A percentile compares a stretch with the other conserved stretches of the same genome.
Evolutionary conservation across 1,284 basidiomycete genomes (phyloP).

Genomic region (Apiotrichum mycotoxinovorans): DNA sequence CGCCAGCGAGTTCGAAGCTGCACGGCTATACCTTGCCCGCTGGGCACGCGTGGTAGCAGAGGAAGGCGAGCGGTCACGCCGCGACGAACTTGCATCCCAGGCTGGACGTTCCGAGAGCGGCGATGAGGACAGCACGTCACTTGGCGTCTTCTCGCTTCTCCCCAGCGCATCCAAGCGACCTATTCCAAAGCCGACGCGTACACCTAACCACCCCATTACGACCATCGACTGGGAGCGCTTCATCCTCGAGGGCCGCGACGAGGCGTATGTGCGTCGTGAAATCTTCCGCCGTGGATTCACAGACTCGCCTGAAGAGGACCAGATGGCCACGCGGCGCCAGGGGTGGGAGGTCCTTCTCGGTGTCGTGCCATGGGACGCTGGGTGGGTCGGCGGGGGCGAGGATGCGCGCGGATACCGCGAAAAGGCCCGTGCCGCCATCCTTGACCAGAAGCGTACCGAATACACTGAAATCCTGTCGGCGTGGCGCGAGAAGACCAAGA

Average conservation of each 20-base stretch:
- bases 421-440: slow-evolving; percentile 52
- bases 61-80: slow-evolving; percentile 81
- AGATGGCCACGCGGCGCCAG: slow-evolving; percentile 64
- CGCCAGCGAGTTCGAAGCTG: slow-evolving; percentile 80
- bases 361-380: slow-evolving; percentile 73
- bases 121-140: slow-evolving; percentile 61
- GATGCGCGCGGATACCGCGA: slow-evolving; percentile 30
- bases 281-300: slow-evolving; percentile 59
- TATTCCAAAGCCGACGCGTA: slow-evolving; percentile 42
- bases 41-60: slow-evolving; percentile 94
- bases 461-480: slow-evolving; percentile 68
- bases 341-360: slow-evolving; percentile 91
- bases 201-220: slow-evolving; percentile 45
- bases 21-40: slow-evolving; percentile 88
- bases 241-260: slow-evolving; percentile 40
- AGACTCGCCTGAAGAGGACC: slow-evolving; percentile 63
- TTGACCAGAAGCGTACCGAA: slow-evolving; percentile 63
- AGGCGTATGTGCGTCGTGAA: slow-evolving; percentile 41
- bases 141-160: slow-evolving; percentile 85
- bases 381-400: slow-evolving; percentile 37
- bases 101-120: slow-evolving; percentile 23
- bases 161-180: slow-evolving; percentile 36
- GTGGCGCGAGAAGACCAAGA: slow-evolving; percentile 58
- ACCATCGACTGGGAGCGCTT: slow-evolving; percentile 39
- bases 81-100: slow-evolving; percentile 59